A percentile compares a stretch with the other conserved stretches of the same genome.
These are phyloP conservation scores for Zygosaccharomyces pseudobailii DNA, from an alignment of 1,139 yeast genomes.

Conservation along the genomic window DNA sequence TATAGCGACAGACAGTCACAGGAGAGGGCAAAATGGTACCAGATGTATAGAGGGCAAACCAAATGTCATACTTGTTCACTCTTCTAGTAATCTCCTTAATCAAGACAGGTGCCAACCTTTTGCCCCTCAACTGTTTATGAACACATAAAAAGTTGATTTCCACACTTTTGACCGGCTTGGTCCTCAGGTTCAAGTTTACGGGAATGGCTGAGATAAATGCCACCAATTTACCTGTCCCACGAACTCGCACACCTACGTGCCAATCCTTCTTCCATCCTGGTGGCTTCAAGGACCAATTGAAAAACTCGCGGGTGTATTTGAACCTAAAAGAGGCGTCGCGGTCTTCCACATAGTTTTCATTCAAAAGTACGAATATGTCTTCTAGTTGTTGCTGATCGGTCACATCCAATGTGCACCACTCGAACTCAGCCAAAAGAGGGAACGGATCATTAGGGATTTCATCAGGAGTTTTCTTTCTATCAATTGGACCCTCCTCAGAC, in stretches of 20 bases:
- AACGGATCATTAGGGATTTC: constrained; percentile 69
- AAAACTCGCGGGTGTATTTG: constrained; percentile 76
- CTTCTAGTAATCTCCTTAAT: constrained; percentile 93
- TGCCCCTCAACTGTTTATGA: constrained; percentile 89
- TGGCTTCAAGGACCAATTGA: constrained; percentile 90
- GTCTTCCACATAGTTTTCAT: constrained; percentile 93
- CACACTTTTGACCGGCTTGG: constrained; percentile 56
- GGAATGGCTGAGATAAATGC: constrained; percentile 95
- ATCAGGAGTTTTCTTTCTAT: constrained; percentile 55
- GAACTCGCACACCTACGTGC: constrained; percentile 92
- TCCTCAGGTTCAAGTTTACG: constrained; percentile 58
- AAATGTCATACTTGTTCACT: constrained; percentile 73
- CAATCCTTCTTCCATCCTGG: constrained; percentile 91
- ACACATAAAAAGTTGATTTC: constrained; percentile 93
- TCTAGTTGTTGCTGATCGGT: constrained; percentile 36
- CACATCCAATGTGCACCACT: constrained; percentile 81
- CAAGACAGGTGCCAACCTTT: constrained; percentile 88
- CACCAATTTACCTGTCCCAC: constrained; percentile 66
- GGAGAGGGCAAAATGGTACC: constrained; percentile 92
- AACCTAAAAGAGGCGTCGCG: constrained; percentile 88
- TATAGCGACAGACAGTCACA: constrained; percentile 82
- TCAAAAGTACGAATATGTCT: constrained; percentile 71
- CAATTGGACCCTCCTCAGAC: constrained; percentile 79
- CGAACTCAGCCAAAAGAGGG: constrained; percentile 71
- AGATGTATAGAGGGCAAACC: constrained; percentile 97